A percentile compares a stretch with the other conserved stretches of the same genome.
These are phyloP conservation scores for Salix purpurea DNA, from an alignment of 345 rosid species.

Conservation along the genomic window DNA sequence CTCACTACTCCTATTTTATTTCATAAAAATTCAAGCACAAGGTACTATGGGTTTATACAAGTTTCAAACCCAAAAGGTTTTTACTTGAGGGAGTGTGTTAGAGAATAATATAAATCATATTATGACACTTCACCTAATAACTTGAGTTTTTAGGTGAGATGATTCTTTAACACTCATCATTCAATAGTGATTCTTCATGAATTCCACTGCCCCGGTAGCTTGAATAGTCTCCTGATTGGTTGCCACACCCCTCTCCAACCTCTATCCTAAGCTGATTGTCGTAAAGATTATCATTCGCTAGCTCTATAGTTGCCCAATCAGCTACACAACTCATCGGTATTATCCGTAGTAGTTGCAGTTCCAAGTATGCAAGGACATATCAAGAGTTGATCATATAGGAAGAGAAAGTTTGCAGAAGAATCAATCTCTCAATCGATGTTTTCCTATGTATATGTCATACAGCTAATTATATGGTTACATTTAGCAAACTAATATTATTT, in stretches of 20 bases:
- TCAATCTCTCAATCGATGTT: background rate
- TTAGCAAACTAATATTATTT: no score
- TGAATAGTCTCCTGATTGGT: constrained; percentile 12
- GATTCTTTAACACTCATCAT: background rate
- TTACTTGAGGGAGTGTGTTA: accelerated
- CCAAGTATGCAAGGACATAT: background rate
- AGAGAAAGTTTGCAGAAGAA: background rate
- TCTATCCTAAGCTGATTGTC: background rate
- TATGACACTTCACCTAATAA: no score
- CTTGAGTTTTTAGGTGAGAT: no score
- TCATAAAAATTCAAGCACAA: no score
- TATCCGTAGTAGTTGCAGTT: background rate
- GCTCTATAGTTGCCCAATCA: constrained; percentile 18
- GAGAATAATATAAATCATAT: no score
- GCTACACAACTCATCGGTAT: background rate
- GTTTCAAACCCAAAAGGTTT: no score
- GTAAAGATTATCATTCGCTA: constrained; percentile 7
- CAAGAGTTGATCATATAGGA: background rate
- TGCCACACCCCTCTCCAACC: constrained; percentile 6
- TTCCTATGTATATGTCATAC: background rate
- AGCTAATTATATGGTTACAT: no score
- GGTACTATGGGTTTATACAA: accelerated
- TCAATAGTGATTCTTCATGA: constrained; percentile 10
- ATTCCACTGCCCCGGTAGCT: constrained; percentile 19
- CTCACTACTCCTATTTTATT: no score